phyloP scores from a whole-genome alignment of 306 rosid genomes.

The Cicer yamashitae region DNA sequence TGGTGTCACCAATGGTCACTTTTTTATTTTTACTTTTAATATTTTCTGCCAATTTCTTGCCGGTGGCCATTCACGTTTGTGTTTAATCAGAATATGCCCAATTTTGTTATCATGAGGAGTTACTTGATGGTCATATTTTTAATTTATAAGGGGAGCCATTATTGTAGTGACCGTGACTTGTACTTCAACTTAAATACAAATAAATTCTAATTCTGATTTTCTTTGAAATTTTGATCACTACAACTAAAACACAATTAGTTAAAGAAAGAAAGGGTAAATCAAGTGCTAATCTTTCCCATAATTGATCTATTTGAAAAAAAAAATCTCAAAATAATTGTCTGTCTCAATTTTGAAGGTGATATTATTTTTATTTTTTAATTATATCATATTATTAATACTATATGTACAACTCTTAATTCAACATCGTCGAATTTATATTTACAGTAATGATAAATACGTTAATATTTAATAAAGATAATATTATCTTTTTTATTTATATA shows the following conservation, averaged over 20 bases:
- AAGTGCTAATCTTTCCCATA: too few relatives aligned
- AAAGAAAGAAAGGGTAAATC: too few relatives aligned
- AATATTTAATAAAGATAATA: too few relatives aligned
- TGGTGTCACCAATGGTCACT: slow-evolving; percentile 13
- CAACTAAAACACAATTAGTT: neutral
- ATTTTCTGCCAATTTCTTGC: neutral
- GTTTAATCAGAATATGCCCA: neutral
- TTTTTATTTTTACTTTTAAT: neutral
- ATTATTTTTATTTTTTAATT: too few relatives aligned
- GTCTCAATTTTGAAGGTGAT: too few relatives aligned
- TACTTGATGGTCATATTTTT: neutral
- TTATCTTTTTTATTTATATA: too few relatives aligned
- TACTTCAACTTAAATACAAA: neutral
- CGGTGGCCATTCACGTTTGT: slow-evolving; percentile 15
- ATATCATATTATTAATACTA: too few relatives aligned
- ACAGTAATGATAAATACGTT: too few relatives aligned
- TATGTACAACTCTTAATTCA: too few relatives aligned
- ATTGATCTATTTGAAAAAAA: too few relatives aligned
- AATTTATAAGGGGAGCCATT: neutral
- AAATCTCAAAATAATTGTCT: too few relatives aligned
- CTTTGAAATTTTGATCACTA: neutral
- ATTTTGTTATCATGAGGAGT: neutral
- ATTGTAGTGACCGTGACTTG: neutral
- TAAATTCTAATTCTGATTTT: neutral
- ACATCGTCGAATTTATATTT: too few relatives aligned